Evolutionary conservation across 2,329 filamentous ascomycete genomes (phyloP).

Genomic region (Mollisia scopiformis): DNA sequence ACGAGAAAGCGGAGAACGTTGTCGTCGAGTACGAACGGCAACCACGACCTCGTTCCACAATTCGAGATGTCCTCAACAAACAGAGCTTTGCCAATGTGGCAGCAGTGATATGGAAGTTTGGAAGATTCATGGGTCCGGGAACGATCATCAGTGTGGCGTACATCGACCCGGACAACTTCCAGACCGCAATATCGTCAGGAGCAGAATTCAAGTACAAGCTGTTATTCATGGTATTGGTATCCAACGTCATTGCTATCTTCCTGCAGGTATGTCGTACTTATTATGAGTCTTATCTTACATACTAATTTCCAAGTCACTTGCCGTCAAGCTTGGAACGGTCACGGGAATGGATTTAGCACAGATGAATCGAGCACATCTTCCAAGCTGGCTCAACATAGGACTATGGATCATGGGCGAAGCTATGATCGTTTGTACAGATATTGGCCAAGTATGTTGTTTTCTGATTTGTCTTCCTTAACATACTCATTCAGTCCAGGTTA

Average conservation of each 20-base stretch:
- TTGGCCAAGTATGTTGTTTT: conserved; percentile 33
- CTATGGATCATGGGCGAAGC: conserved; percentile 55
- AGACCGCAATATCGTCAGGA: conserved; percentile 56
- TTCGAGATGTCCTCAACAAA: conserved; percentile 10
- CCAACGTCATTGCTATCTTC: conserved; percentile 59
- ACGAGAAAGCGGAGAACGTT: conserved; percentile 10
- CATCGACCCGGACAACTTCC: conserved; percentile 51
- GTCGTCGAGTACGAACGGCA: conserved; percentile 7
- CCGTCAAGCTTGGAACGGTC: conserved; percentile 55
- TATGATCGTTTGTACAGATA: conserved; percentile 38
- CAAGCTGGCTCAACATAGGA: conserved; percentile 53
- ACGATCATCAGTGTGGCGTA: conserved; percentile 37
- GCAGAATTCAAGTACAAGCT: conserved; percentile 53
- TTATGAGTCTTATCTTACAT: background rate
- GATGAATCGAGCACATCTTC: conserved; percentile 52
- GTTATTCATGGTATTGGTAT: conserved; percentile 56
- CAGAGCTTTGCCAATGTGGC: conserved; percentile 9
- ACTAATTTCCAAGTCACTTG: conserved; percentile 45
- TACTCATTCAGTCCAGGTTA: conserved; percentile 48
- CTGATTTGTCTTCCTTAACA: background rate
- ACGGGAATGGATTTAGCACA: conserved; percentile 55
- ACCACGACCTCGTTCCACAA: background rate
- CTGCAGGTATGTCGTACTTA: conserved; percentile 32
- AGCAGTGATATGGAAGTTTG: conserved; percentile 36
- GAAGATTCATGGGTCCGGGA: conserved; percentile 54